Evolutionary conservation across 805 yeast genomes (phyloP), one percentile per base, ranked within the genome.

Genomic region (Monosporozyma yasuniensis): DNA sequence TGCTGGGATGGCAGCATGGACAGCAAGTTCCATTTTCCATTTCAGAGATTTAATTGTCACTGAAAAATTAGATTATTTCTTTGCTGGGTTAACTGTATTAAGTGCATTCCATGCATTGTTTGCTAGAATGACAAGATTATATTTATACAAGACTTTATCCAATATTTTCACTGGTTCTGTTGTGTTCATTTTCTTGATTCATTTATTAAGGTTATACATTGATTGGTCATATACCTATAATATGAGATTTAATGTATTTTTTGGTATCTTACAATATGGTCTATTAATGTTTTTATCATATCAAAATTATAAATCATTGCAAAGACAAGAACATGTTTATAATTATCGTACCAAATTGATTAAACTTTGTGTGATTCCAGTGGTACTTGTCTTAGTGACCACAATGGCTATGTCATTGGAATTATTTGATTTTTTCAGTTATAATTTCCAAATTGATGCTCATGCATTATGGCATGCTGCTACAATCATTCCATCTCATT

Each of bases 181-280:
- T 48, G 49, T 73, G 0, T 50, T 70, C 0, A 75, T 84, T 27
- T 88, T 86, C 56, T 21, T 72, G 1, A 69, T 72, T 14, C 99
- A 91, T 65, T 71, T 93, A 11, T 61, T 76, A 32, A 74, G 91
- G 52, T 70, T 93, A 32, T 69, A 75, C 43, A 63, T 77, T 10
- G 84, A 83, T 56, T 91, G 96, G 91, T 84, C 88, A 51, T 91
- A 91, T 67, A 83, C 95, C 1, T 93, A 93, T 65, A 91, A 91
- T 68, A 91, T 93, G 98, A 76, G 78, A 55, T 95, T 93, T 25
- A 91, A 93, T 60, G 81, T 93, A 1, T 65, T 76, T 0, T 76
- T 88, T 47, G 99, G 97, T 0, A 50, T 89, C 3, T 53, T 83
- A 4, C 97, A 91, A 59, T 85, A 89, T 63, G 53, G 76, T 2